Base-by-base conservation (phyloP, 2,329 filamentous ascomycete species). In the Trichoderma sp. region DNA sequence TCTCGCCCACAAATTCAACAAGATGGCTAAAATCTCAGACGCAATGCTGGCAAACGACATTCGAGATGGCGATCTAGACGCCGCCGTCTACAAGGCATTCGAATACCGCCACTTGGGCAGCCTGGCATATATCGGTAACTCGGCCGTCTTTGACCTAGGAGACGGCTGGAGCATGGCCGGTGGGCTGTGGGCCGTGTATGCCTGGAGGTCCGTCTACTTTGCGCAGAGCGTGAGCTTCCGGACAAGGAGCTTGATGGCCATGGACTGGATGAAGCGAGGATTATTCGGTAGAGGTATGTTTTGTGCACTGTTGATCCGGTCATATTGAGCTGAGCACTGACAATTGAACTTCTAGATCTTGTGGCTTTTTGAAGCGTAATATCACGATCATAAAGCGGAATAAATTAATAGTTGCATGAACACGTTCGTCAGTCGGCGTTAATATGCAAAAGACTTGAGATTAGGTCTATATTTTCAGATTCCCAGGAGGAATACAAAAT, bases 191-290 rank as follows among this genome's bases (percentile, higher is more conserved):
- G 96, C 95, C 0, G 95, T 98, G 63, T 99, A 99, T 81, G 89
- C 97, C 39, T 99, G 96, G 96, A 87, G 96, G 73, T 95, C 93
- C 74, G 92, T 98, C 15, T 99, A 99, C 83, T 99, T 99, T 84
- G 94, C 96, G 13, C 94, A 99, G 85, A 97, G 94, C 78, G 96
- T 99, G 62, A 98, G 95, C 81, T 87, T 98, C 72, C 86, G 96
- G 76, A 99, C 96, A 30, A 89, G 95, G 74, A 88, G 94, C 74
- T 82, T 99, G 78, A 86, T 99, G 82, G 94, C 94, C 20, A 98
- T 99, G 96, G 96, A 99, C 81, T 99, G 96, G 96, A 91, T 90
- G n/a, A 99, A 98, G 88, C 88, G 97, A 80, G 93, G 94, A 13
- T 82, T 99, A 26, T 99, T 99, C 84, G 96, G 96, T 76, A 88